Evolutionary conservation across 1,139 yeast species (phyloP).

Genomic region (Suhomyces anneliseae): DNA sequence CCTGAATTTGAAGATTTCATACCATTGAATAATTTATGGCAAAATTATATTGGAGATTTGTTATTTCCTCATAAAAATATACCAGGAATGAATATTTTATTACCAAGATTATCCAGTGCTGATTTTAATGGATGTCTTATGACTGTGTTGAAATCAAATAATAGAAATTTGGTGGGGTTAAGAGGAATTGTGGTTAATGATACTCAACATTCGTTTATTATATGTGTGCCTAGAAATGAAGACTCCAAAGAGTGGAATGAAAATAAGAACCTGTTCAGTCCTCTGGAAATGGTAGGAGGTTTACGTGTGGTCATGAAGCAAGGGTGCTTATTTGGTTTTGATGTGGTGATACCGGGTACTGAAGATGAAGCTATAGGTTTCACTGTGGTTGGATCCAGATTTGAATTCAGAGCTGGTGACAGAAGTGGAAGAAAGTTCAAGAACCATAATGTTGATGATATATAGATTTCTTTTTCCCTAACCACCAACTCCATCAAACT

Average conservation of each 20-base stretch:
- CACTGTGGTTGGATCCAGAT: conserved; percentile 76
- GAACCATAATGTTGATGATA: conserved; percentile 67
- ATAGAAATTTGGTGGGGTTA: conserved; percentile 60
- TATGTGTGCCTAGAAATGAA: conserved; percentile 53
- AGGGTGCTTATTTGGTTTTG: conserved; percentile 59
- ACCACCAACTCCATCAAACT: not conserved
- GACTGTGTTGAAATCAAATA: conserved; percentile 58
- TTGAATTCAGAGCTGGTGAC: conserved; percentile 75
- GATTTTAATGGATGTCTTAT: conserved; percentile 81
- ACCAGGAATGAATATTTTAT: conserved; percentile 32
- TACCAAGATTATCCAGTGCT: conserved; percentile 69
- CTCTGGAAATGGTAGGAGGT: conserved; percentile 49
- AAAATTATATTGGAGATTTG: conserved; percentile 55
- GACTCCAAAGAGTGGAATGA: conserved; percentile 36
- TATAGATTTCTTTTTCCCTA: conserved; percentile 18
- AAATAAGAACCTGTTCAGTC: conserved; percentile 17
- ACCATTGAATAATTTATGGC: conserved; percentile 61
- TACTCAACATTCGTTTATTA: conserved; percentile 70
- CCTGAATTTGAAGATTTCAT: conserved; percentile 56
- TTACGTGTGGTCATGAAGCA: conserved; percentile 58
- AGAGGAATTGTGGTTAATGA: conserved; percentile 88
- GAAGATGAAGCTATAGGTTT: conserved; percentile 48
- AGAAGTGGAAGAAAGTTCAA: conserved; percentile 87
- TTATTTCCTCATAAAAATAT: conserved; percentile 32
- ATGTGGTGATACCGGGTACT: conserved; percentile 37